Evolutionary conservation across 768 basidiomycete genomes (phyloP).

Genomic region (Porphyrellus cyaneotinctus): DNA sequence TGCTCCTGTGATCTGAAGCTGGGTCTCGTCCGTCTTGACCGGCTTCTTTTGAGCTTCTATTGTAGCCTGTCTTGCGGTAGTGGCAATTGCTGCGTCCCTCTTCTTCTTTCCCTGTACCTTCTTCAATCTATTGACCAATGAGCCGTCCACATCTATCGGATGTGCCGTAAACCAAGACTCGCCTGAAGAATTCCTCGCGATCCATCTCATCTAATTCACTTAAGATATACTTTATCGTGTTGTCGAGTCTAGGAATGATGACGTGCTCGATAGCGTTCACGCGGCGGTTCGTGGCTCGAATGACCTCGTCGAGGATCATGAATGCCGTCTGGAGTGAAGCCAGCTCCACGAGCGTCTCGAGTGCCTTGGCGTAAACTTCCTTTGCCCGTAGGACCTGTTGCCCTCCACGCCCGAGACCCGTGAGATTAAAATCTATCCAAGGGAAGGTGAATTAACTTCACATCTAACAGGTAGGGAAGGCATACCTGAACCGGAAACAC

Average conservation of each 20-base stretch:
- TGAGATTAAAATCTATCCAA: constrained; percentile 87
- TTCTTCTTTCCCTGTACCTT: constrained; percentile 99
- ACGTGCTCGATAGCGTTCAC: constrained; percentile 99
- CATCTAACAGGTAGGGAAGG: background rate
- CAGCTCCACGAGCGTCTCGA: constrained; percentile 95
- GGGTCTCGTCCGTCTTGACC: constrained; percentile 1
- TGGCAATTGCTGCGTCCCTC: constrained; percentile 55
- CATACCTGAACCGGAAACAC: constrained; percentile 77
- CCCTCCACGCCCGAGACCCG: constrained; percentile 93
- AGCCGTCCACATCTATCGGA: background rate
- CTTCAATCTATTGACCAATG: constrained; percentile 60
- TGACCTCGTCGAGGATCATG: constrained; percentile 97
- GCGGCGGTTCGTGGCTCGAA: constrained; percentile 96
- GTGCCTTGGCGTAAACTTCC: constrained; percentile 96
- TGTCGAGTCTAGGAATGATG: constrained; percentile 91
- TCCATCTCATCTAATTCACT: constrained; percentile 99
- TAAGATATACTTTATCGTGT: constrained; percentile 96
- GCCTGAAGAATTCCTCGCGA: constrained; percentile 92
- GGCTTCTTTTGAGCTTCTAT: constrained; percentile 6
- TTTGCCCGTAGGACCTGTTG: constrained; percentile 94
- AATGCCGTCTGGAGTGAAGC: constrained; percentile 97
- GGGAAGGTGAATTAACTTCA: background rate
- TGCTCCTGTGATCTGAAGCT: constrained; percentile 4
- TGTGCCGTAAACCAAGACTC: constrained; percentile 13
- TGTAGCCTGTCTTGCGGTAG: constrained; percentile 21